A percentile compares a stretch with the other conserved stretches of the same genome.
Evolutionary conservation across 306 rosid genomes (phyloP).

Genomic region (Cucurbita argyrosperma): DNA sequence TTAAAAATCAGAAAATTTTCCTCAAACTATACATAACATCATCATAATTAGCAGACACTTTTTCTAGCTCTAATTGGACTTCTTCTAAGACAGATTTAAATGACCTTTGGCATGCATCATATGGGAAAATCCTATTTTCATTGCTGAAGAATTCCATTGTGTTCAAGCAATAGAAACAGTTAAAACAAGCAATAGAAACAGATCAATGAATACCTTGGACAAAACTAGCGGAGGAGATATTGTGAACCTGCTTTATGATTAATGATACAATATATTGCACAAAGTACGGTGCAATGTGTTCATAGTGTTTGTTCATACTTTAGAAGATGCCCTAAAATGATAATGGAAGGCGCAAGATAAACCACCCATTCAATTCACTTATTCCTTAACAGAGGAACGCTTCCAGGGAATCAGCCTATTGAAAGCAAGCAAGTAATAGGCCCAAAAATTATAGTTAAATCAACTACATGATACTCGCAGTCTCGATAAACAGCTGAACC

Average conservation of each 20-base stretch:
- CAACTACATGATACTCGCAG: background rate
- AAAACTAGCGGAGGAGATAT: constrained; percentile 53
- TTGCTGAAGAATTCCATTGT: constrained; percentile 17
- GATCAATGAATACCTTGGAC: constrained; percentile 39
- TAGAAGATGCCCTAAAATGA: background rate
- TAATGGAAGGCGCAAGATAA: background rate
- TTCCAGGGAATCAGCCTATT: background rate
- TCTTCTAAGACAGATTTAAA: constrained; percentile 52
- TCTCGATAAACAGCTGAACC: background rate
- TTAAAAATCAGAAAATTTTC: constrained; percentile 38
- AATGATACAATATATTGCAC: background rate
- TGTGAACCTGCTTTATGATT: constrained; percentile 8
- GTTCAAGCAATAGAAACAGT: background rate
- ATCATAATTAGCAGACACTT: constrained; percentile 36
- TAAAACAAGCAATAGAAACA: background rate
- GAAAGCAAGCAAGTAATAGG: background rate
- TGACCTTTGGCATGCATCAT: constrained; percentile 40
- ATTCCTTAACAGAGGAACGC: background rate
- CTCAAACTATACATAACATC: constrained; percentile 40
- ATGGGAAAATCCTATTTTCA: constrained; percentile 31
- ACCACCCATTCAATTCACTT: background rate
- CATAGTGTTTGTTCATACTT: background rate
- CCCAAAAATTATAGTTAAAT: background rate
- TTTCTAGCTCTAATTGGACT: constrained; percentile 38
- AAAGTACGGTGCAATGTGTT: background rate